A percentile compares a stretch with the other conserved stretches of the same genome.
Evolutionary conservation across 495 filamentous ascomycete genomes (phyloP).

Genomic region (Hypoxylon perforatum): DNA sequence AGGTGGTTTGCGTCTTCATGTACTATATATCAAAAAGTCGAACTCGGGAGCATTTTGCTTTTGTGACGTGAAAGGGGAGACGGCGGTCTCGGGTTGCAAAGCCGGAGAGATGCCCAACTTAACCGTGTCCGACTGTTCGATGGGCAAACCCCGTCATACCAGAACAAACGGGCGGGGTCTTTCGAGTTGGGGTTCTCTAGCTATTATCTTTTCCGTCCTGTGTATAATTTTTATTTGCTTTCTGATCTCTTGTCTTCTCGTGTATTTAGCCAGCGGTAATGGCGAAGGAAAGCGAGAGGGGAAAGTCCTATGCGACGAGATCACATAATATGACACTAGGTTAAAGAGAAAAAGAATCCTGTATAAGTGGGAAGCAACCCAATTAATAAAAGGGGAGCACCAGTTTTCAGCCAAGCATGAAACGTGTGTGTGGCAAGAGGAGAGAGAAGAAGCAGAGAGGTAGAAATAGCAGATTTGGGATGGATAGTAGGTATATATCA

Average conservation of each 20-base stretch:
- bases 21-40: slow-evolving; percentile 39
- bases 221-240: slow-evolving; percentile 39
- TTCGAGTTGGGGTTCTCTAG: slow-evolving; percentile 29
- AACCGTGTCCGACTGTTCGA: slow-evolving; percentile 27
- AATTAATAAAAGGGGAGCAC: slow-evolving; percentile 7
- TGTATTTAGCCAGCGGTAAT: slow-evolving; percentile 29
- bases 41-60: slow-evolving; percentile 20
- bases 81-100: slow-evolving; percentile 11
- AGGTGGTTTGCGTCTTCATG: slow-evolving; percentile 36
- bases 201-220: slow-evolving; percentile 34
- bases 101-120: slow-evolving; percentile 20
- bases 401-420: slow-evolving; percentile 22
- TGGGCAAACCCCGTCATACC: slow-evolving; percentile 32
- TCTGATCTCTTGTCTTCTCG: slow-evolving; percentile 32
- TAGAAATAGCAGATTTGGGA: slow-evolving; percentile 36
- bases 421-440: slow-evolving; percentile 22
- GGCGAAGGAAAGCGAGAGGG: slow-evolving; percentile 23
- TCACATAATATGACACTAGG: slow-evolving; percentile 40
- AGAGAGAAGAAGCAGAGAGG: slow-evolving; percentile 29
- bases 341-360: slow-evolving; percentile 21
- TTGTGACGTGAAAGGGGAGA: slow-evolving; percentile 20
- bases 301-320: slow-evolving; percentile 23
- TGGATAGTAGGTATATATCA: slow-evolving; percentile 38
- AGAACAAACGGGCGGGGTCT: slow-evolving; percentile 32
- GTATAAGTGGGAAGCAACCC: slow-evolving; percentile 28